phyloP scores from a whole-genome alignment of 2,329 filamentous ascomycete genomes.

The Didymosphaeria variabile region DNA sequence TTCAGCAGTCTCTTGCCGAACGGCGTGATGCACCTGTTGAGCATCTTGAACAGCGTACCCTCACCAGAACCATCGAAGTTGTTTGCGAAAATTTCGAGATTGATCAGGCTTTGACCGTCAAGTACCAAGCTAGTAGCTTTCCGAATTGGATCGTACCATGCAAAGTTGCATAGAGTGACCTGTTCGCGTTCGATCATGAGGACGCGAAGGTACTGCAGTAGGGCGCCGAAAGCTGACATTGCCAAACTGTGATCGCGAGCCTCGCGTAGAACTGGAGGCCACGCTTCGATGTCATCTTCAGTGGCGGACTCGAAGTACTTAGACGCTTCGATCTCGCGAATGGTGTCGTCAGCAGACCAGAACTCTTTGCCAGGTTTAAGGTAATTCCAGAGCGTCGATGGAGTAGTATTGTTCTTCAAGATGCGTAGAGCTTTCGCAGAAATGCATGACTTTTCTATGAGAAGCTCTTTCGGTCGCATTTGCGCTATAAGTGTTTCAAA shows the following conservation, averaged over 20 bases:
- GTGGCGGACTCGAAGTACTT: slow-evolving; percentile 77
- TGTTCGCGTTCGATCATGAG: slow-evolving; percentile 90
- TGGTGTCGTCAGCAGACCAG: slow-evolving; percentile 83
- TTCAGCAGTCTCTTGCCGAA: slow-evolving; percentile 97
- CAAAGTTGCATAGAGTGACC: slow-evolving; percentile 89
- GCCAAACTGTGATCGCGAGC: slow-evolving; percentile 79
- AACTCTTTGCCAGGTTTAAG: slow-evolving; percentile 89
- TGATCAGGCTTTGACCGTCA: slow-evolving; percentile 95
- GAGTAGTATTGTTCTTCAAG: slow-evolving; percentile 92
- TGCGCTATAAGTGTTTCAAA: slow-evolving; percentile 98
- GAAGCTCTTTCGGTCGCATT: slow-evolving; percentile 83
- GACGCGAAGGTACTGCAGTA: slow-evolving; percentile 82
- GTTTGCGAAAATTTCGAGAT: slow-evolving; percentile 96
- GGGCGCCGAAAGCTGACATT: slow-evolving; percentile 90
- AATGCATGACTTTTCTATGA: slow-evolving; percentile 83
- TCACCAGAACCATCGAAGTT: slow-evolving; percentile 84
- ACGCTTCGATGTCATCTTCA: slow-evolving; percentile 68
- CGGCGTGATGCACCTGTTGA: slow-evolving; percentile 94
- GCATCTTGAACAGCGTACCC: slow-evolving; percentile 86
- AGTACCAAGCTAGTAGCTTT: slow-evolving; percentile 89
- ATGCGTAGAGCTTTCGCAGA: slow-evolving; percentile 92
- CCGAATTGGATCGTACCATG: slow-evolving; percentile 90
- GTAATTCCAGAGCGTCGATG: slow-evolving; percentile 94
- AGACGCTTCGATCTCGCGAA: slow-evolving; percentile 80
- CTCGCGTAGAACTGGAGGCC: slow-evolving; percentile 79